phyloP scores from a whole-genome alignment of 371 early-diverging fungal genomes.

The Syncephalastrum contaminatum region DNA sequence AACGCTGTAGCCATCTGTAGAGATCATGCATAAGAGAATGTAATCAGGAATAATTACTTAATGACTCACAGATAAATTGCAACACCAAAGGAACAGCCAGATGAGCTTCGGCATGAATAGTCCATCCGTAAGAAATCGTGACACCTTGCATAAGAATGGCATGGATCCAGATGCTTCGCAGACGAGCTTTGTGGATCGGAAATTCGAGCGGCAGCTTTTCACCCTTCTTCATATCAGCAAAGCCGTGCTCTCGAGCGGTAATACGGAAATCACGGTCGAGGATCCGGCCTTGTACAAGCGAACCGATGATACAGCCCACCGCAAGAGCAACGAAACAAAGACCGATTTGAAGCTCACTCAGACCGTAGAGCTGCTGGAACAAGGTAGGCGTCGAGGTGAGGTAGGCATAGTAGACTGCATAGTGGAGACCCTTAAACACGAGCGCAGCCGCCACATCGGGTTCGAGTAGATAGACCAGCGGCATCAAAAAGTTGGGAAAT shows the following conservation, averaged over 20 bases:
- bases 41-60: not conserved
- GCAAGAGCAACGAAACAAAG: constrained; percentile 16
- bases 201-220: constrained; percentile 21
- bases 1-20: constrained; percentile 20
- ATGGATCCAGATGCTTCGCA: constrained; percentile 24
- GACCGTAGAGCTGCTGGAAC: constrained; percentile 12
- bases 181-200: constrained; percentile 29
- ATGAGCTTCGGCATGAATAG: constrained; percentile 19
- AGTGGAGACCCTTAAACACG: constrained; percentile 10
- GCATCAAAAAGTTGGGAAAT: constrained; percentile 16
- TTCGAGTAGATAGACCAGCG: constrained; percentile 14
- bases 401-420: constrained; percentile 14
- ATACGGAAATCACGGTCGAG: constrained; percentile 18
- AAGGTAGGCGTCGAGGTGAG: constrained; percentile 10
- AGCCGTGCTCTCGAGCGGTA: constrained; percentile 1
- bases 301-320: constrained; percentile 13
- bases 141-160: constrained; percentile 11
- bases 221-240: constrained; percentile 6
- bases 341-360: constrained; percentile 18
- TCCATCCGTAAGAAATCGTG: constrained; percentile 33
- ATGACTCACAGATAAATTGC: constrained; percentile 29
- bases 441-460: constrained; percentile 14
- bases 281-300: constrained; percentile 11
- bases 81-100: constrained; percentile 27
- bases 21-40: not conserved